These are phyloP conservation scores for Quercus tomentella DNA, from an alignment of 331 rosid species.

Conservation along the genomic window DNA sequence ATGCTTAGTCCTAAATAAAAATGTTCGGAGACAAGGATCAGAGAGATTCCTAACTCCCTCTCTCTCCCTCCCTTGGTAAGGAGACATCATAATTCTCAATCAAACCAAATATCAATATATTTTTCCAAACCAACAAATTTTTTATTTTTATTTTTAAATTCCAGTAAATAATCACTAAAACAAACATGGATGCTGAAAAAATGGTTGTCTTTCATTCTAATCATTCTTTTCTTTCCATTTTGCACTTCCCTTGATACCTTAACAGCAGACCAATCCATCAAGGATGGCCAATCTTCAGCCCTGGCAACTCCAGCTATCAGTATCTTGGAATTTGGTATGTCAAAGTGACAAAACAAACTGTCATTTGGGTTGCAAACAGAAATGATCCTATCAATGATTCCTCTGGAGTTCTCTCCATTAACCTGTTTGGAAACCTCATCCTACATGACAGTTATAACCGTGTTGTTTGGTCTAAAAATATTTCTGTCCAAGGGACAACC, in stretches of 20 bases:
- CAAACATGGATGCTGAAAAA: not conserved
- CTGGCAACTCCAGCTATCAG: conserved; percentile 32
- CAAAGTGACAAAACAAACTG: conserved; percentile 16
- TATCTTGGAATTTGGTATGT: conserved; percentile 68
- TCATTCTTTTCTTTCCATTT: conserved; percentile 1
- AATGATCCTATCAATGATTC: conserved; percentile 39
- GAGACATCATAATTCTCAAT: no score
- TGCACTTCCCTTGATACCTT: conserved; percentile 19
- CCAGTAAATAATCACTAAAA: no score
- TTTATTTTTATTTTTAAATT: no score
- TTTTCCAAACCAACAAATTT: no score
- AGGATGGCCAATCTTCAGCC: conserved; percentile 47
- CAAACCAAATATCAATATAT: no score
- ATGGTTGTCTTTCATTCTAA: not conserved
- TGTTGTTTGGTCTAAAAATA: conserved; percentile 32
- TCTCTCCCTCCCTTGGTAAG: no score
- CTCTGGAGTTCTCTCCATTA: conserved; percentile 28
- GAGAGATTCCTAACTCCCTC: no score
- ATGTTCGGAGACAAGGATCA: no score
- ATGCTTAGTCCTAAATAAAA: no score
- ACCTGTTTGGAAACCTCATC: conserved; percentile 32
- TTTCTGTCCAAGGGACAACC: not conserved
- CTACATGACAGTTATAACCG: not conserved
- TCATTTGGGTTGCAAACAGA: conserved; percentile 74
- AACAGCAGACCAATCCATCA: conserved; percentile 17